Evolutionary conservation across 2,329 filamentous ascomycete species (phyloP), one percentile per base, ranked within the genome.

Genomic region (Talaromyces sp.): DNA sequence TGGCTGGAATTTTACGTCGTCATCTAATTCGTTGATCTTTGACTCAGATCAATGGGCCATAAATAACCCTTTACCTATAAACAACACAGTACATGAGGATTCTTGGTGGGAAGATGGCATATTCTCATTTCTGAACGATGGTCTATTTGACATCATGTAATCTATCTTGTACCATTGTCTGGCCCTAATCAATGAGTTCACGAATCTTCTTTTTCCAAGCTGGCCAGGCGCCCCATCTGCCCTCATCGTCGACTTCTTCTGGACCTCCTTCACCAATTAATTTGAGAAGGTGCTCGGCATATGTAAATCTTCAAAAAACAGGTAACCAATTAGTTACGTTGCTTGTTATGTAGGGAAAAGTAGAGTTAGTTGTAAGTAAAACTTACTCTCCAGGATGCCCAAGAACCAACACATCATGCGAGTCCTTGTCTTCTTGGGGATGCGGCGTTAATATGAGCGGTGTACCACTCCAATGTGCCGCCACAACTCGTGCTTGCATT

Each of bases 151-250:
- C 54, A 57, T 39, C 14, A 24, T 57, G 35, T 57, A 41, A 31
- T 31, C 27, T 31, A 31, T 1, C 27, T 31, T 31, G 7, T 31
- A 31, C 27, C 27, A 31, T 31, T 31, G 27, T 31, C 27, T 31
- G 27, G 7, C 7, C 4, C 27, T 31, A 57, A 24, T 57, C 54
- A 57, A 57, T 57, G n/a, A 57, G 54, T 41, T 57, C 33, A 24
- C 54, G 35, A 57, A 57, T 57, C 9, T 14, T 31, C 14, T 57
- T 57, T 57, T 57, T 57, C 54, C 54, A 57, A 6, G 54, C 35
- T 39, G 54, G 54, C 54, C 54, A 57, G 14, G 54, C 33, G 39
- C 54, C 54, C 54, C 54, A 57, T 57, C 54, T 24, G 37, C 54
- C 54, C 37, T 57, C n/a, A 24, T 39, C 33, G n/a, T 57, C 54